Conservation (phyloP, 2,329 filamentous ascomycete genomes). For the Dothiorella sarmentorum region DNA sequence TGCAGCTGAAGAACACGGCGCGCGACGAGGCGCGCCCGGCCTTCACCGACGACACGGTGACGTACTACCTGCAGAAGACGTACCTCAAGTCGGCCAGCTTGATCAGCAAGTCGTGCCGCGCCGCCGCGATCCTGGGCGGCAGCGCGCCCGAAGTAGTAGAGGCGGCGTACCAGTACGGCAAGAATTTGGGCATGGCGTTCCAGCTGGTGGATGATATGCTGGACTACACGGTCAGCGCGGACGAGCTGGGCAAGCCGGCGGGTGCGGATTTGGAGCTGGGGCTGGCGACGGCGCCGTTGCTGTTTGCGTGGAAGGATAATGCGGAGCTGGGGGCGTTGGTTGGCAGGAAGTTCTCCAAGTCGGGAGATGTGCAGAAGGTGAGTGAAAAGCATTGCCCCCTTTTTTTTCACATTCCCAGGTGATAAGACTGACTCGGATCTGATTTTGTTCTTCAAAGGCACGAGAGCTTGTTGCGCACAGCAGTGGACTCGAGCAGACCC, state of each 20-base stretch:
- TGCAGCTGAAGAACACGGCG: conserved; percentile 97
- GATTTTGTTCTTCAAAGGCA: conserved; percentile 57
- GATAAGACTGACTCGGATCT: background rate
- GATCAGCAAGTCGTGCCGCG: conserved; percentile 93
- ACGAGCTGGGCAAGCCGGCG: conserved; percentile 88
- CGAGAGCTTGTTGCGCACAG: conserved; percentile 78
- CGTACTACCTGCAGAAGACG: conserved; percentile 96
- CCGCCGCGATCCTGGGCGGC: conserved; percentile 80
- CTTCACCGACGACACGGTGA: conserved; percentile 84
- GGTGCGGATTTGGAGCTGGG: conserved; percentile 92
- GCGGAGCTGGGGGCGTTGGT: conserved; percentile 82
- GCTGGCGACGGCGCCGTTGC: conserved; percentile 84
- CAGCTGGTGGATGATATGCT: conserved; percentile 98
- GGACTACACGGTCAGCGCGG: conserved; percentile 84
- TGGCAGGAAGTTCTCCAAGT: conserved; percentile 79
- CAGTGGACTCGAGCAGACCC: conserved; percentile 87
- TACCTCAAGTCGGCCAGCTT: conserved; percentile 95
- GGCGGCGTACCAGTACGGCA: conserved; percentile 86
- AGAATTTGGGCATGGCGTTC: conserved; percentile 91
- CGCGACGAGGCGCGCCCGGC: conserved; percentile 77
- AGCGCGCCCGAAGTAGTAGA: conserved; percentile 77
- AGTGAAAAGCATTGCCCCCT: too few species aligned
- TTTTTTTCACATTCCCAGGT: too few species aligned
- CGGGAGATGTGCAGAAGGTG: conserved; percentile 83
- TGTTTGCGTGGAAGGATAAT: conserved; percentile 93